Evolutionary conservation across 2,329 filamentous ascomycete species (phyloP).

Genomic region (Monosporascus sp.): DNA sequence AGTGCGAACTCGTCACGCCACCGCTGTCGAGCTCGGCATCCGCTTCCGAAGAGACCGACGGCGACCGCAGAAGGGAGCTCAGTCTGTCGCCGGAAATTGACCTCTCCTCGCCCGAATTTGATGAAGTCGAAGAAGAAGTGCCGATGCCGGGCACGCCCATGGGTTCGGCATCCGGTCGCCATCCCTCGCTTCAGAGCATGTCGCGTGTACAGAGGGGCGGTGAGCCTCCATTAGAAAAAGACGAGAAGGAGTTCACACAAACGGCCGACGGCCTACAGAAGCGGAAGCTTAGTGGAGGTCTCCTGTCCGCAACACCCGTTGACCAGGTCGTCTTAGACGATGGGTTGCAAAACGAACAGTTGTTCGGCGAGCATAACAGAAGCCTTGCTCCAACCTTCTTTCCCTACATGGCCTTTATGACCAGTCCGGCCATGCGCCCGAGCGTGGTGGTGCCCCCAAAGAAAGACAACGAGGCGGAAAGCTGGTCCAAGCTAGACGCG

Average conservation of each 20-base stretch:
- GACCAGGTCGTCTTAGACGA: conserved; percentile 37
- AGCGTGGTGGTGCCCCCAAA: conserved; percentile 37
- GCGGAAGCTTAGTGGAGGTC: conserved; percentile 49
- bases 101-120: conserved; percentile 79
- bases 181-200: conserved; percentile 33
- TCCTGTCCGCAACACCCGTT: conserved; percentile 30
- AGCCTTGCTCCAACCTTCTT: conserved; percentile 26
- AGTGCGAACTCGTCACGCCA: conserved; percentile 69
- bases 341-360: conserved; percentile 42
- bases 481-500: conserved; percentile 39
- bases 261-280: conserved; percentile 81
- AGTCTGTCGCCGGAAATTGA: conserved; percentile 93
- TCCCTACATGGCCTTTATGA: conserved; percentile 39
- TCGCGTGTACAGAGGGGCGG: conserved; percentile 64
- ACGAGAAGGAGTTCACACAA: conserved; percentile 95
- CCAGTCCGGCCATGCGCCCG: conserved; percentile 52
- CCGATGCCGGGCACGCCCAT: conserved; percentile 57
- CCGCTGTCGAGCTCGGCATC: conserved; percentile 70
- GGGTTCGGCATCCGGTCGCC: conserved; percentile 42
- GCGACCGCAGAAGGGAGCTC: conserved; percentile 60
- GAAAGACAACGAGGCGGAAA: conserved; percentile 36
- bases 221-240: conserved; percentile 84
- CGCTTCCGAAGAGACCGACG: conserved; percentile 66
- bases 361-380: conserved; percentile 43
- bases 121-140: conserved; percentile 61